phyloP scores from a whole-genome alignment of 1,139 yeast species.

The Yarrowia galli region DNA sequence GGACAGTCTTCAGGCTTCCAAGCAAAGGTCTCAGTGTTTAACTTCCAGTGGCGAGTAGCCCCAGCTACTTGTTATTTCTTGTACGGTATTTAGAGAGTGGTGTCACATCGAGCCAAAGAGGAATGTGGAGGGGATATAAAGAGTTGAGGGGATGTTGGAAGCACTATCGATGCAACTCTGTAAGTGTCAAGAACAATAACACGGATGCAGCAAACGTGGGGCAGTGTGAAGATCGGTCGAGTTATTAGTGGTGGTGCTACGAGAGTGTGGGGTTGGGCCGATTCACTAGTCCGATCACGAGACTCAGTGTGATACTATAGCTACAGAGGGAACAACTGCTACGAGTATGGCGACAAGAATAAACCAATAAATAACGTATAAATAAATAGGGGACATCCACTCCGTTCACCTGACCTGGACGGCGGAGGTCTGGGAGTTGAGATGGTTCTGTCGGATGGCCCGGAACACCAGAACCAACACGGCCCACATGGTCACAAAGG shows the following conservation, averaged over 20 bases:
- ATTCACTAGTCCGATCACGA: not conserved
- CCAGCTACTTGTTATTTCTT: no score
- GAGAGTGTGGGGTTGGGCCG: not conserved
- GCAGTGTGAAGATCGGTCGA: no score
- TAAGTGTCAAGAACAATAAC: no score
- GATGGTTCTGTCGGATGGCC: conserved; percentile 35
- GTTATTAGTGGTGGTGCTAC: no score
- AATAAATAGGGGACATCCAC: not conserved
- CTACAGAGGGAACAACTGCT: no score
- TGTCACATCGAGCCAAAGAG: not conserved
- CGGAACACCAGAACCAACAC: conserved; percentile 31
- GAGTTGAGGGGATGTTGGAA: not conserved
- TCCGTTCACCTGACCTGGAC: conserved; percentile 9
- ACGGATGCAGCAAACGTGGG: no score
- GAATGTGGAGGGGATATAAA: not conserved
- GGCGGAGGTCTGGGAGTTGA: conserved; percentile 29
- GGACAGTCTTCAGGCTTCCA: no score
- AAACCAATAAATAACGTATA: conserved; percentile 10
- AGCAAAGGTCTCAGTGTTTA: no score
- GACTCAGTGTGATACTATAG: not conserved
- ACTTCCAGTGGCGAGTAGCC: no score
- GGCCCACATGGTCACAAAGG: conserved; percentile 37
- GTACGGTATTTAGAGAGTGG: no score
- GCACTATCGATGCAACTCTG: not conserved
- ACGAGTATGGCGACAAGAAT: not conserved